Percentiles rank a stretch among this genome's conserved stretches.
Conservation (phyloP, 2,329 filamentous ascomycete genomes). For the Verticillium longisporum region DNA sequence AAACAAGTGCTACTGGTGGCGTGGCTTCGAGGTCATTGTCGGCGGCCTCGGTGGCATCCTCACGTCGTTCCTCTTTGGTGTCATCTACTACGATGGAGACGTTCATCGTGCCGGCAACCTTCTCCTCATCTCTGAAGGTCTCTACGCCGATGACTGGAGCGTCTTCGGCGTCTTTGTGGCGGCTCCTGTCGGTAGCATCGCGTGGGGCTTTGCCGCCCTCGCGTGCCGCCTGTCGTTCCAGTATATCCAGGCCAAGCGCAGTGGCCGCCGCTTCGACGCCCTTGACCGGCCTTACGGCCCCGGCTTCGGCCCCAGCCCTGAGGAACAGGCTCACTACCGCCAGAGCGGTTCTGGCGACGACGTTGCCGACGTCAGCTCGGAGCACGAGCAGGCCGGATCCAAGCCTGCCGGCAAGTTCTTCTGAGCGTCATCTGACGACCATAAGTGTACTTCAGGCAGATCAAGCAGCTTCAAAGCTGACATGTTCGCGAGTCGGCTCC, state of each 20-base stretch:
- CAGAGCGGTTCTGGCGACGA: constrained; percentile 15
- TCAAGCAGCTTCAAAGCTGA: no score
- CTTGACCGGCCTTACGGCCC: constrained; percentile 46
- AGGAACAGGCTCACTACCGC: constrained; percentile 8
- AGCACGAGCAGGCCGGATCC: constrained; percentile 23
- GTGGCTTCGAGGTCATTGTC: constrained; percentile 72
- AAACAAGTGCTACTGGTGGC: constrained; percentile 64
- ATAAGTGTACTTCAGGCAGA: no score
- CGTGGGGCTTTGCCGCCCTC: constrained; percentile 63
- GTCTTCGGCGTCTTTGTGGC: constrained; percentile 79
- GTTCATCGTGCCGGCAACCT: constrained; percentile 57
- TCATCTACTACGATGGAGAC: constrained; percentile 73
- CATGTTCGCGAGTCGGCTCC: no score
- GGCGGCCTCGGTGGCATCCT: constrained; percentile 73
- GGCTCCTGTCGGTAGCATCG: constrained; percentile 66
- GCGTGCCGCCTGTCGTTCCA: constrained; percentile 51
- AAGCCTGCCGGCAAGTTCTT: constrained; percentile 48
- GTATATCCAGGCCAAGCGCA: constrained; percentile 48
- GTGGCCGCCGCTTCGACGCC: constrained; percentile 58
- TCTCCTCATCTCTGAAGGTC: constrained; percentile 63
- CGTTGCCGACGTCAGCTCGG: constrained; percentile 17
- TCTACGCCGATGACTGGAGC: constrained; percentile 74
- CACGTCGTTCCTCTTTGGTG: constrained; percentile 74
- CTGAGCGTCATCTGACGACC: constrained; percentile 22
- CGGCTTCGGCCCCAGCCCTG: constrained; percentile 1